These are phyloP conservation scores for Sporisorium scitamineum DNA, from an alignment of 1,284 basidiomycete genomes.

Conservation along the genomic window DNA sequence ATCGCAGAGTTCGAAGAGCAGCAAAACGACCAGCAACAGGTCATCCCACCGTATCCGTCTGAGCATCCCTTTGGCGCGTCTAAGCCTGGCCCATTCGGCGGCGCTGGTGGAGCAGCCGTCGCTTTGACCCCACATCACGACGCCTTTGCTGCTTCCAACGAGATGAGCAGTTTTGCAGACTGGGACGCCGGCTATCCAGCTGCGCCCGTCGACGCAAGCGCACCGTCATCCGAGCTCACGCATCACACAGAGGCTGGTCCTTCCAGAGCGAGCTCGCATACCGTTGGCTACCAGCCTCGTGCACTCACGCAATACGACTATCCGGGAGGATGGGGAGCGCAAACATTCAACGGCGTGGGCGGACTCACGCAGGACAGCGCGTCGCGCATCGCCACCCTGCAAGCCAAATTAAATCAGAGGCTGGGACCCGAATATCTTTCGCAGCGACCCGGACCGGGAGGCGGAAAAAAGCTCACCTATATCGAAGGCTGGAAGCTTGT, in stretches of 20 bases:
- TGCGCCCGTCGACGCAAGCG: neutral
- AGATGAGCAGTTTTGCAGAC: conserved; percentile 30
- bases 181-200: conserved; percentile 22
- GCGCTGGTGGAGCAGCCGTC: conserved; percentile 16
- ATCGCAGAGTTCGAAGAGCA: conserved; percentile 48
- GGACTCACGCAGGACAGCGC: conserved; percentile 56
- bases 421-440: conserved; percentile 94
- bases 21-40: conserved; percentile 9
- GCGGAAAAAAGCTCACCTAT: conserved; percentile 83
- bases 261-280: neutral
- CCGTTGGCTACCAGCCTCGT: conserved; percentile 17
- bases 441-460: conserved; percentile 84
- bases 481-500: conserved; percentile 90
- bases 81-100: conserved; percentile 41
- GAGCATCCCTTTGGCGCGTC: conserved; percentile 39
- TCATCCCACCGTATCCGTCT: conserved; percentile 26
- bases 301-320: conserved; percentile 48
- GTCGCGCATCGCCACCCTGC: conserved; percentile 75
- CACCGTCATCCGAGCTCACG: conserved; percentile 1
- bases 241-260: conserved; percentile 5
- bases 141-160: conserved; percentile 16
- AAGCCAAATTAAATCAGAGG: conserved; percentile 85
- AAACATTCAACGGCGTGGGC: conserved; percentile 26
- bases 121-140: neutral
- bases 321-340: conserved; percentile 51